Evolutionary conservation across 2,329 filamentous ascomycete genomes (phyloP).

Genomic region (Trichoderma koningiopsis): DNA sequence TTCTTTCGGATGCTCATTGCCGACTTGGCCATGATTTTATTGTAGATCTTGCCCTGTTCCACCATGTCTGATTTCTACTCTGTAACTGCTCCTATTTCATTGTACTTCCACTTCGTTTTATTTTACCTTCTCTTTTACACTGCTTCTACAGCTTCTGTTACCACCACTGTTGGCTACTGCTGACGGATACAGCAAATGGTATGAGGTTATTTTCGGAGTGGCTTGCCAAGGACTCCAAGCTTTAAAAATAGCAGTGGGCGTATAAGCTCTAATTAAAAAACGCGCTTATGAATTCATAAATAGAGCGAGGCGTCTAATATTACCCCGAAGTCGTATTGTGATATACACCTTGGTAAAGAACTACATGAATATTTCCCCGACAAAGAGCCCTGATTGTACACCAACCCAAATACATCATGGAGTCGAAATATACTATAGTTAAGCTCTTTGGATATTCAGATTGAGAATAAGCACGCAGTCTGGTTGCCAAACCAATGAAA

Average conservation of each 20-base stretch:
- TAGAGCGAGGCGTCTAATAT: neutral
- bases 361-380: neutral
- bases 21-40: slow-evolving; percentile 11
- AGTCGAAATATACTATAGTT: neutral
- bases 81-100: too few relatives aligned
- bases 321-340: neutral
- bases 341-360: neutral
- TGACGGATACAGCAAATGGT: neutral
- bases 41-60: too few relatives aligned
- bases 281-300: neutral
- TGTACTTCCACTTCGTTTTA: too few relatives aligned
- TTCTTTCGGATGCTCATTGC: neutral
- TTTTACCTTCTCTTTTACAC: neutral
- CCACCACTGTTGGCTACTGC: neutral
- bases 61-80: too few relatives aligned
- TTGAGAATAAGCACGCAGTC: neutral
- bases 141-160: neutral
- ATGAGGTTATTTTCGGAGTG: neutral
- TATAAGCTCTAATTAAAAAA: neutral
- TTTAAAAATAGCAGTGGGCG: neutral
- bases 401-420: neutral
- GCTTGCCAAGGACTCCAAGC: neutral
- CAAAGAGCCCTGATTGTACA: neutral
- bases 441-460: neutral
- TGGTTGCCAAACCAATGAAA: neutral